Percentiles rank a stretch among this genome's conserved stretches.
Conservation (phyloP, 352 stramenopile species). For the Elongisporangium prolatum region DNA sequence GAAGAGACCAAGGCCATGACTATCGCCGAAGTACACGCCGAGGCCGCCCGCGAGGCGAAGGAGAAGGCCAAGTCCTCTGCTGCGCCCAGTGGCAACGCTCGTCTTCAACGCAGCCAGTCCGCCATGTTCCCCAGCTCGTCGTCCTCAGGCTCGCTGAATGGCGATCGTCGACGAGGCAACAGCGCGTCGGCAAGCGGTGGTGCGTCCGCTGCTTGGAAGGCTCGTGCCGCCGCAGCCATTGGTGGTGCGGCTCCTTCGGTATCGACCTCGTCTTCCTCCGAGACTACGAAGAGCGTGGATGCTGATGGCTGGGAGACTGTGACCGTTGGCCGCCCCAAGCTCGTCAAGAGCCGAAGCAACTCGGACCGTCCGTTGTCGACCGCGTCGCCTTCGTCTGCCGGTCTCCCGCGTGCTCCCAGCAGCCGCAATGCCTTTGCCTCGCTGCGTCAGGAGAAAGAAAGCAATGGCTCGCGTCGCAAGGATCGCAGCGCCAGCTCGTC, state of each 20-base stretch:
- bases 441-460: constrained; percentile 19
- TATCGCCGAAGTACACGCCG: constrained; percentile 74
- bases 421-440: constrained; percentile 44
- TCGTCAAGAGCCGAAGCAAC: constrained; percentile 60
- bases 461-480: constrained; percentile 25
- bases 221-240: constrained; percentile 19
- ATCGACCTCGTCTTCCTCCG: constrained; percentile 9
- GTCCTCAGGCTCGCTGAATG: constrained; percentile 20
- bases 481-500: constrained; percentile 52
- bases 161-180: constrained; percentile 22
- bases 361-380: constrained; percentile 36
- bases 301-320: constrained; percentile 78
- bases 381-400: constrained; percentile 7
- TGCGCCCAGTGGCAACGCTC: constrained; percentile 22
- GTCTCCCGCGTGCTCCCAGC: constrained; percentile 32
- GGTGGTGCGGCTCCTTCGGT: constrained; percentile 1
- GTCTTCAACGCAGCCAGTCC: constrained; percentile 61
- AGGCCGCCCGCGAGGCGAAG: constrained; percentile 63
- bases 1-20: constrained; percentile 86
- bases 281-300: constrained; percentile 20
- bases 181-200: constrained; percentile 15
- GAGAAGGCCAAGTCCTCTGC: constrained; percentile 53
- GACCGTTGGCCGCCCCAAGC: constrained; percentile 41
- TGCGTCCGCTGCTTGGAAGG: constrained; percentile 62
- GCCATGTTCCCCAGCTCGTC: constrained; percentile 29